Percentiles rank a stretch among this genome's conserved stretches.
Conservation (phyloP, 2,329 filamentous ascomycete genomes). For the Metarhizium album region DNA sequence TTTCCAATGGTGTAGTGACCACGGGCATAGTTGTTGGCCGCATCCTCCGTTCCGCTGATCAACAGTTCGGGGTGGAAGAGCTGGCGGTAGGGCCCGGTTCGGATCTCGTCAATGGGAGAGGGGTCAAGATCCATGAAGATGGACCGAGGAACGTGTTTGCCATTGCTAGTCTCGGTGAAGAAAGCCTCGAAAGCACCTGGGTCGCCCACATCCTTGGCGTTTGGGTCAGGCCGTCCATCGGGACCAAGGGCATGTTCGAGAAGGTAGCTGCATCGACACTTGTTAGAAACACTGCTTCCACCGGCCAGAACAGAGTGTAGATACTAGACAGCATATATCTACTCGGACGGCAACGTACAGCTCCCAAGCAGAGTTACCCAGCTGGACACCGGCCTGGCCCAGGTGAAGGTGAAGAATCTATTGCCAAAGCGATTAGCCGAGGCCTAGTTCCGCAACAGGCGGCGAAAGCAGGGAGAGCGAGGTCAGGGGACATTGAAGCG, state of each 20-base stretch:
- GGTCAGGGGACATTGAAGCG: background rate
- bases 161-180: slow-evolving; percentile 61
- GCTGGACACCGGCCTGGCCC: slow-evolving; percentile 62
- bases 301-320: slow-evolving; percentile 1
- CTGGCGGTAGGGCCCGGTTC: slow-evolving; percentile 55
- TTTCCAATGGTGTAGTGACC: slow-evolving; percentile 69
- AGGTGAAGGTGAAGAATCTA: slow-evolving; percentile 55
- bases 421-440: slow-evolving; percentile 10
- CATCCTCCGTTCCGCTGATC: slow-evolving; percentile 67
- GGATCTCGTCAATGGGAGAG: slow-evolving; percentile 64
- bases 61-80: slow-evolving; percentile 64
- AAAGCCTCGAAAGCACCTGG: slow-evolving; percentile 60
- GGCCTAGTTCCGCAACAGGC: background rate
- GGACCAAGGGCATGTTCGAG: slow-evolving; percentile 59
- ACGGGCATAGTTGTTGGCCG: slow-evolving; percentile 68
- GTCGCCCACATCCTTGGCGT: slow-evolving; percentile 47
- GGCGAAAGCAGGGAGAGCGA: background rate
- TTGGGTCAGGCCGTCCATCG: slow-evolving; percentile 54
- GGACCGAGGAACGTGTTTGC: slow-evolving; percentile 62
- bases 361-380: slow-evolving; percentile 67
- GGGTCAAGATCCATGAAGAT: slow-evolving; percentile 65
- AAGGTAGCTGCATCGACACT: slow-evolving; percentile 44
- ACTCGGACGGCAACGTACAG: slow-evolving; percentile 43
- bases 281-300: slow-evolving; percentile 13
- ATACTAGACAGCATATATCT: background rate